These are phyloP conservation scores for Ogataea polymorpha DNA, from an alignment of 805 yeast species.

Conservation along the genomic window DNA sequence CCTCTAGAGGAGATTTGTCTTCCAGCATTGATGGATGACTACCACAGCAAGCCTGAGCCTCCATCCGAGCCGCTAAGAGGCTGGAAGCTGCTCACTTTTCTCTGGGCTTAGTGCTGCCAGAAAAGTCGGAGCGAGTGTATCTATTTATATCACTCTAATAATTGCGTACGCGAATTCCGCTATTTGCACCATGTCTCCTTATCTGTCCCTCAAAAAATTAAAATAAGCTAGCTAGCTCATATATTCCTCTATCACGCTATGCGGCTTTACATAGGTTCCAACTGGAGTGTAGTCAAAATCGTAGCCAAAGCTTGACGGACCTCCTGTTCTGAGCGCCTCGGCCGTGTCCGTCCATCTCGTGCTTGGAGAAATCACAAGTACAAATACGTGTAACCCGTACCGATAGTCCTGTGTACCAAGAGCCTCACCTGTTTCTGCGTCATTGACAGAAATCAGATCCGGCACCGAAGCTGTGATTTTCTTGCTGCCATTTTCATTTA, in stretches of 20 bases:
- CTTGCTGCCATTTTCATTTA: conserved; percentile 16
- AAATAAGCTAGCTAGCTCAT: too few species aligned
- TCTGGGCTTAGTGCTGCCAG: not conserved
- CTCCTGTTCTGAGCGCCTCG: conserved; percentile 38
- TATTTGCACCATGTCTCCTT: too few species aligned
- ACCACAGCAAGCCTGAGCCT: conserved; percentile 1
- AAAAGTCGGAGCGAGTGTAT: too few species aligned
- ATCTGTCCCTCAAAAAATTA: not conserved
- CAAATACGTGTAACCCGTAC: conserved; percentile 41
- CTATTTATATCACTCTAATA: too few species aligned
- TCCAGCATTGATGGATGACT: not conserved
- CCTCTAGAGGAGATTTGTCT: not conserved
- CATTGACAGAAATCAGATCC: conserved; percentile 39
- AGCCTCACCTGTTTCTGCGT: conserved; percentile 38
- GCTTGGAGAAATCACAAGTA: conserved; percentile 36
- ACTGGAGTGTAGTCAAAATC: conserved; percentile 36
- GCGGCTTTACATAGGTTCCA: conserved; percentile 20
- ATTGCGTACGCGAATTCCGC: too few species aligned
- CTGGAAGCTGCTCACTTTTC: not conserved
- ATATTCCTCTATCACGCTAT: conserved; percentile 4
- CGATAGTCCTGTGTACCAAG: conserved; percentile 45
- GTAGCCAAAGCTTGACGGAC: conserved; percentile 33
- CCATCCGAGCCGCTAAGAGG: not conserved
- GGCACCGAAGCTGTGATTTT: conserved; percentile 38
- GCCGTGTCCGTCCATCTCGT: conserved; percentile 32